These are phyloP conservation scores for Ascomycota sp. DNA, from an alignment of 2,329 filamentous ascomycete genomes.

Conservation along the genomic window DNA sequence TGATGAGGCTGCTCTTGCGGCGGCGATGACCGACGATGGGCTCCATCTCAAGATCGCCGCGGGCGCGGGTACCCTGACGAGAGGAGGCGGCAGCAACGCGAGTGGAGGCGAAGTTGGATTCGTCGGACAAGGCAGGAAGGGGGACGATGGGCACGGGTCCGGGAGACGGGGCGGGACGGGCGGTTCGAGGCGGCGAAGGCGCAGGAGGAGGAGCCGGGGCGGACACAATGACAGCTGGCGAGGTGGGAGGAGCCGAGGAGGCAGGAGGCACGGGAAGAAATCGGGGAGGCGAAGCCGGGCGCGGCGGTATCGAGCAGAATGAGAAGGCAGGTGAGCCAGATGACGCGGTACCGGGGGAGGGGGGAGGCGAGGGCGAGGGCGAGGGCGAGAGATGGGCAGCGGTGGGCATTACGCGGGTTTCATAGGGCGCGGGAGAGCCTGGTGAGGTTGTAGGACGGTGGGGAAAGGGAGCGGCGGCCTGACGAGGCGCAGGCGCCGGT, in stretches of 20 bases:
- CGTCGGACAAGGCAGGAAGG: slow-evolving; percentile 1
- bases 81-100: slow-evolving; percentile 4
- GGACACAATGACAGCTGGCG: background rate
- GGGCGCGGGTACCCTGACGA: slow-evolving; percentile 4
- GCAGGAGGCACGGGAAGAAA: background rate
- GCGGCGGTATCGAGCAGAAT: no score
- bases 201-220: background rate
- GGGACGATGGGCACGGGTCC: background rate
- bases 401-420: background rate
- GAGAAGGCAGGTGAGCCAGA: no score
- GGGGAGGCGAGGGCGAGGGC: no score
- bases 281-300: background rate
- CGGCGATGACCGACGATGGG: slow-evolving; percentile 31
- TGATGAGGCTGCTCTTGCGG: slow-evolving; percentile 33
- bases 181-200: background rate
- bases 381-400: no score
- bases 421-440: no score
- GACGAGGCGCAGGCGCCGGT: no score
- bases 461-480: background rate
- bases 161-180: background rate
- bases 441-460: no score
- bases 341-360: no score
- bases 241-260: background rate
- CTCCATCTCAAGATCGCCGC: slow-evolving; percentile 34
- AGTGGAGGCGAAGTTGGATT: slow-evolving; percentile 1